Base-by-base conservation (phyloP, 352 stramenopile species). In the Pythium myriotylum region DNA sequence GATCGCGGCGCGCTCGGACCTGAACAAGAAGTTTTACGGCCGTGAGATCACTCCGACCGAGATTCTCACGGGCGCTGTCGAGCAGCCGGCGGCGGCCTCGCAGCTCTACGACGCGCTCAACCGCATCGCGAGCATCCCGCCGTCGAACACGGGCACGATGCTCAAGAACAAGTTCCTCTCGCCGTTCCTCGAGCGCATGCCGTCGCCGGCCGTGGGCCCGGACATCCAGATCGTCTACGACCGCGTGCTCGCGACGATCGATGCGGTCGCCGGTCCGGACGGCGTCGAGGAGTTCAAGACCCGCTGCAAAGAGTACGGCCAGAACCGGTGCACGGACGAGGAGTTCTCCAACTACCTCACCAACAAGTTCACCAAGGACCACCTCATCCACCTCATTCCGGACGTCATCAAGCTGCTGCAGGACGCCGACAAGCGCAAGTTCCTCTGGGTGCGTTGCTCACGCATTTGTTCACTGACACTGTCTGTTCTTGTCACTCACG, bases 1-100 rank as follows among this genome's bases (percentile, higher is more conserved):
- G 19, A 96, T 96, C 58, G 79, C 85, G 3, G 83, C 84, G 19
- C 82, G 85, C 16, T 62, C 72, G 17, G 85, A 94, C 50, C 76
- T 96, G 41, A 96, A 96, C 74, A 88, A 89, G 68, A 91, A 90
- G 56, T 96, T 96, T 53, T 96, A 96, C 58, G 87, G 87, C n/a
- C 77, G 82, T 10, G 83, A 95, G 29, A 91, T 95, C 54, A 81
- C 81, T 46, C 86, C 86, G 23, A 90, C 81, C 0, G 86, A 95
- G 67, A 94, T 95, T 54, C 54, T 95, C 22, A 93, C 80, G 1
- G 86, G 86, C 10, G 82, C 79, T 7, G 86, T 95, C 20, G 84
- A 94, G 54, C 86, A 93, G 62, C 86, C 84, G 1, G 79, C 80
- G 2, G 83, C 86, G n/a, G 86, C 84, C 17, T 88, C 80, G 43